Conservation (phyloP, 163 green algal species). For the Scenedesmus sp. region DNA sequence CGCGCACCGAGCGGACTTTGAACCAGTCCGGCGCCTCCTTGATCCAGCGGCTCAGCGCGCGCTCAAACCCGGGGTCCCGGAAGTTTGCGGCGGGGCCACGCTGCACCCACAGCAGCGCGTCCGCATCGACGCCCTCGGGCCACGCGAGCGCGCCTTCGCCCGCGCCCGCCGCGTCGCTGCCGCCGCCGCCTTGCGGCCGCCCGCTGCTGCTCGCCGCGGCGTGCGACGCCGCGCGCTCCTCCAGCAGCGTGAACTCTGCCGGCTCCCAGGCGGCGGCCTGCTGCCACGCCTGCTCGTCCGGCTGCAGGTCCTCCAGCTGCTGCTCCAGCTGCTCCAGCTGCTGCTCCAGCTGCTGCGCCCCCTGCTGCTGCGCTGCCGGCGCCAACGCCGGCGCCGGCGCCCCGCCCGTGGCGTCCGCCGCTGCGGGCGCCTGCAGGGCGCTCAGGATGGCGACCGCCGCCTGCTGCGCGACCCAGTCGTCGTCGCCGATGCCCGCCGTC, state of each 20-base stretch:
- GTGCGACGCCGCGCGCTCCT: neutral
- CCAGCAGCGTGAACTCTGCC: slow-evolving; percentile 9
- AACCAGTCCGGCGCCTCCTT: slow-evolving; percentile 47
- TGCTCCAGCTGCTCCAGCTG: slow-evolving; percentile 4
- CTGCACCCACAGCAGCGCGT: slow-evolving; percentile 11
- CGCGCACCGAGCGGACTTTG: slow-evolving; percentile 30
- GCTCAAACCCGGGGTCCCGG: slow-evolving; percentile 30
- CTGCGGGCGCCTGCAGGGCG: neutral
- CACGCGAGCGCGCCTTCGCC: neutral
- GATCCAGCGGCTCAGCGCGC: slow-evolving; percentile 40
- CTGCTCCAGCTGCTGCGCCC: slow-evolving; percentile 20
- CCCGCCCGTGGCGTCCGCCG: neutral
- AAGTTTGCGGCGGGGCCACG: slow-evolving; percentile 40
- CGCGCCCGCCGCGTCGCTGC: neutral
- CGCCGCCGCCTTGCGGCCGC: neutral
- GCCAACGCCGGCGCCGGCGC: neutral
- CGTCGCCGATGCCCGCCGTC: too few relatives aligned
- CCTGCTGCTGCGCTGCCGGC: neutral
- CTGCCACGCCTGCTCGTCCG: neutral
- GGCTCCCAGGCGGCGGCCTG: neutral
- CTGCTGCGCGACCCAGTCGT: neutral
- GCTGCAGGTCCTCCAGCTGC: slow-evolving; percentile 4
- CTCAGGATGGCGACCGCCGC: slow-evolving; percentile 12
- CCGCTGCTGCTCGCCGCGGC: slow-evolving; percentile 19
- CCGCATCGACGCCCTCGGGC: neutral